Percentiles rank a stretch among this genome's conserved stretches.
phyloP scores from a whole-genome alignment of 1,139 yeast species.

The Yamadazyma epiphylla region DNA sequence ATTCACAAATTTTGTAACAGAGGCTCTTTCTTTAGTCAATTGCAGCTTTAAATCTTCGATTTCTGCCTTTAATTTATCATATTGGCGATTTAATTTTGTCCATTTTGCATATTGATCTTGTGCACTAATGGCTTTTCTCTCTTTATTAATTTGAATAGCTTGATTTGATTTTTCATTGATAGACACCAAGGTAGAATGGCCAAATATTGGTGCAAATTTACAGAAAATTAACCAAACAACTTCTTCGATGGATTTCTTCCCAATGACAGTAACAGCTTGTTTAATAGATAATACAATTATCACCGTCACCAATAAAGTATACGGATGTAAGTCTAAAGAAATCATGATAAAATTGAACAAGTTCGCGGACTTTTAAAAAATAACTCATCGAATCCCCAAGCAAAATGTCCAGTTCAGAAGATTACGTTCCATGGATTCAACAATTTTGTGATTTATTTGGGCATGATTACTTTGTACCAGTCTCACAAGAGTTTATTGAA shows the following conservation, averaged over 20 bases:
- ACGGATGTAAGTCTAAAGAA: constrained; percentile 25
- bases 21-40: constrained; percentile 32
- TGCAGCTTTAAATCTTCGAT: constrained; percentile 39
- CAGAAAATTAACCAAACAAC: constrained; percentile 40
- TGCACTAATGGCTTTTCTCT: constrained; percentile 66
- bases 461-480: constrained; percentile 91
- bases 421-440: constrained; percentile 82
- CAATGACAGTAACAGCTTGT: constrained; percentile 27
- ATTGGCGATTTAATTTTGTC: constrained; percentile 83
- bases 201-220: constrained; percentile 28
- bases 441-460: constrained; percentile 86
- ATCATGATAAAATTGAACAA: constrained; percentile 2
- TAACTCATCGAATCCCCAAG: too few species aligned
- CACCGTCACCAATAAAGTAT: constrained; percentile 23
- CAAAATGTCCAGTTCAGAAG: constrained; percentile 49
- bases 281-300: constrained; percentile 30
- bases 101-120: constrained; percentile 94
- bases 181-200: constrained; percentile 25
- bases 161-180: constrained; percentile 41
- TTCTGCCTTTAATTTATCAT: constrained; percentile 55
- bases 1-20: constrained; percentile 30
- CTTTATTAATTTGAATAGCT: constrained; percentile 44
- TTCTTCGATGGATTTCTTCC: constrained; percentile 33
- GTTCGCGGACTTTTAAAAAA: constrained; percentile 3
- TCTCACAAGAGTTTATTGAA: constrained; percentile 87